Evolutionary conservation across 2,329 filamentous ascomycete genomes (phyloP).

Genomic region (Aureobasidium uvarum): DNA sequence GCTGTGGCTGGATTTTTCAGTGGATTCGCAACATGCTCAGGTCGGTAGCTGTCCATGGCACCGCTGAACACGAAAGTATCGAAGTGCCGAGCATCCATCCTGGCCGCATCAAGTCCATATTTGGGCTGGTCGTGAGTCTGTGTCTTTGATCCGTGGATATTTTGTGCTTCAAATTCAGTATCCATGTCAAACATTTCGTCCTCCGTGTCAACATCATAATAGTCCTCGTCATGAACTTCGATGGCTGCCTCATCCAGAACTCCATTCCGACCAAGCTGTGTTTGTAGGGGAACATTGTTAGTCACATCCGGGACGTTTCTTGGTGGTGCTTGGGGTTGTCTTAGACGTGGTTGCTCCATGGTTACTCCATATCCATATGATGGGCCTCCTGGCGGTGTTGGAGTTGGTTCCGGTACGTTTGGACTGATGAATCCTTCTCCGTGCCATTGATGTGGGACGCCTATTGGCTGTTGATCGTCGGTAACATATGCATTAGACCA

Average conservation of each 20-base stretch:
- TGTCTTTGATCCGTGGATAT: neutral
- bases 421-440: conserved; percentile 9
- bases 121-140: neutral
- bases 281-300: neutral
- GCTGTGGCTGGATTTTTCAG: conserved; percentile 77
- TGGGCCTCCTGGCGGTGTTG: neutral
- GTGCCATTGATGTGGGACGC: conserved; percentile 18
- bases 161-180: conserved; percentile 20
- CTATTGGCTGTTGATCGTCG: conserved; percentile 10
- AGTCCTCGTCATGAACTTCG: conserved; percentile 50
- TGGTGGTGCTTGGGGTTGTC: neutral
- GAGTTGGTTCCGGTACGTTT: neutral
- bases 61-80: conserved; percentile 50
- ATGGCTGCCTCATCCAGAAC: conserved; percentile 43
- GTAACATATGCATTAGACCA: conserved; percentile 23
- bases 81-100: conserved; percentile 41
- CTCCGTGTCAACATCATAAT: conserved; percentile 51
- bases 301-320: neutral
- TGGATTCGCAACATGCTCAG: conserved; percentile 57
- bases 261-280: conserved; percentile 32
- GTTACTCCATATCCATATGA: neutral
- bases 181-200: conserved; percentile 48
- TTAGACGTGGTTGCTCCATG: neutral
- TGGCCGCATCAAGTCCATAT: conserved; percentile 25
- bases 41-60: conserved; percentile 47